Base-by-base conservation (phyloP, 192 early-diverging fungal species). In the Entophlyctis helioformis region DNA sequence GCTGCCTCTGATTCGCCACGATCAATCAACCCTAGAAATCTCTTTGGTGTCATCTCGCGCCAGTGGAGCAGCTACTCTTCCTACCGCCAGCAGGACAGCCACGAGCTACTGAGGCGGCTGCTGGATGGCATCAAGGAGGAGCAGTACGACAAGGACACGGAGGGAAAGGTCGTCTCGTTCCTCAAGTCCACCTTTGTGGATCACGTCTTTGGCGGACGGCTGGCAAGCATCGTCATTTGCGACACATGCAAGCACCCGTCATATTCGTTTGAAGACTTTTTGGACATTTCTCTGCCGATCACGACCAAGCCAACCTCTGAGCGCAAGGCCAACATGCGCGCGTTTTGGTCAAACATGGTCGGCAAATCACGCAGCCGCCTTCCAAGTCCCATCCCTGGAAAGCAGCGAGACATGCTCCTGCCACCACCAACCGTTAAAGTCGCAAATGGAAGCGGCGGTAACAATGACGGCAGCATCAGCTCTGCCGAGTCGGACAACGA, bases 151-250 rank as follows among this genome's bases (percentile, higher is more conserved):
- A 12, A 33, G 32, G 37, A 12, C 31, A 16, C 7, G 44, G 26
- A 11, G 6, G 18, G 22, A 34, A 24, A 24, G 15, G 4, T 35
- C 55, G 13, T 21, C 1, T 16, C 42, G 13, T n/a, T 16, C 9
- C 45, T 50, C 52, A n/a, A 22, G n/a, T n/a, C n/a, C 15, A 72
- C 76, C 22, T 75, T 78, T 43, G 67, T 84, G 16, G 83, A 85
- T 45, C 53, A 47, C 11, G 61, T 74, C n/a, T 86, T 86, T 66
- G 71, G 69, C 10, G 84, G 82, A 12, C 56, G 67, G 46, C 47
- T 86, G 42, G 72, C 71, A 19, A 74, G 69, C 33, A 59, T 76
- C 19, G 75, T 86, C 34, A 67, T 86, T 11, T 86, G 84, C 45
- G 74, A 79, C 15, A 42, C 53, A 59, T 60, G 47, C 54, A 63